Evolutionary conservation across 768 basidiomycete species (phyloP).

Genomic region (Hypsizygus marmoreus): DNA sequence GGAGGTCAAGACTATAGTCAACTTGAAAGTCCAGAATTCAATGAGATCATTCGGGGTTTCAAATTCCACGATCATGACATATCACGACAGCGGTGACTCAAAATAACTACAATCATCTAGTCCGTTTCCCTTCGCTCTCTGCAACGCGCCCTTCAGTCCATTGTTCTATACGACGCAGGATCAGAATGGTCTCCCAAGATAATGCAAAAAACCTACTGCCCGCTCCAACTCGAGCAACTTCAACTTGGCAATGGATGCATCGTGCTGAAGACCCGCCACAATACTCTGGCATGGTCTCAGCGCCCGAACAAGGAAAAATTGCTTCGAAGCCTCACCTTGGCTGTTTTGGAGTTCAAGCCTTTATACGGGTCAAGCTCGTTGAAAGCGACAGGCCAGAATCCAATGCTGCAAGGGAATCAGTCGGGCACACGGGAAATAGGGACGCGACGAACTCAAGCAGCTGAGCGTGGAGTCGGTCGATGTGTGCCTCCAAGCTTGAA

Average conservation of each 20-base stretch:
- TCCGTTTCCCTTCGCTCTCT: no score
- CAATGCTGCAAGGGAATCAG: conserved; percentile 30
- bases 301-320: neutral
- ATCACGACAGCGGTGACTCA: no score
- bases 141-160: conserved; percentile 23
- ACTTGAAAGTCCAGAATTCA: no score
- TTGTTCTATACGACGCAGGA: conserved; percentile 27
- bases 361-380: conserved; percentile 62
- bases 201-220: conserved; percentile 49
- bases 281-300: conserved; percentile 52
- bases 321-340: conserved; percentile 53
- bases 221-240: conserved; percentile 71
- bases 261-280: conserved; percentile 71
- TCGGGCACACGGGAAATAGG: neutral
- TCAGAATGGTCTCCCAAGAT: neutral
- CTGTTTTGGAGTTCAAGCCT: conserved; percentile 76
- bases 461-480: conserved; percentile 66
- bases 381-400: conserved; percentile 57
- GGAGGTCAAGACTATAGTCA: no score
- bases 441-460: conserved; percentile 38
- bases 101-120: no score
- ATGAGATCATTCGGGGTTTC: no score
- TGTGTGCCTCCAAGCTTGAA: conserved; percentile 71
- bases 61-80: no score
- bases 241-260: conserved; percentile 57